These are phyloP conservation scores for Thinopyrum elongatum DNA, from an alignment of 176 grass and related monocot species.

Conservation along the genomic window DNA sequence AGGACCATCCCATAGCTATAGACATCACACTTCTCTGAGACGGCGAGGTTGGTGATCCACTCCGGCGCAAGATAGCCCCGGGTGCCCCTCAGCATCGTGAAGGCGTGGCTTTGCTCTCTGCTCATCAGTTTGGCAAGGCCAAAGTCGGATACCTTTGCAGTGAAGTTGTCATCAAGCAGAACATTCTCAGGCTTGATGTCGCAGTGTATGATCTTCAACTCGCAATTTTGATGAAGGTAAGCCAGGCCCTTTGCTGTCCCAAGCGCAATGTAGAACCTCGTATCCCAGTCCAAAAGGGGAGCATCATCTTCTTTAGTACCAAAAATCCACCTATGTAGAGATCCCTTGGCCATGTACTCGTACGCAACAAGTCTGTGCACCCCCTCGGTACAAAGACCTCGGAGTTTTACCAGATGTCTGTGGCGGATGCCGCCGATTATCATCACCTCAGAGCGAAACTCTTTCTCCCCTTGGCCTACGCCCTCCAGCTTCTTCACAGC, in stretches of 20 bases:
- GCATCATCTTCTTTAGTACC: not conserved
- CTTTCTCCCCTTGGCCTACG: slow-evolving; percentile 90
- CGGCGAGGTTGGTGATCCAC: slow-evolving; percentile 60
- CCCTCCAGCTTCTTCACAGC: slow-evolving; percentile 90
- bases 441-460: slow-evolving; percentile 73
- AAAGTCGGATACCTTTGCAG: slow-evolving; percentile 32
- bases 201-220: slow-evolving; percentile 78
- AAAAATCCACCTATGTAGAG: slow-evolving; percentile 83
- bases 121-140: slow-evolving; percentile 77
- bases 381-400: slow-evolving; percentile 63
- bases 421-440: slow-evolving; percentile 89
- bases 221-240: slow-evolving; percentile 84
- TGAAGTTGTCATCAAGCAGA: slow-evolving; percentile 68
- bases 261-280: slow-evolving; percentile 60
- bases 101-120: slow-evolving; percentile 89
- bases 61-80: slow-evolving; percentile 41
- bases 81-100: slow-evolving; percentile 76
- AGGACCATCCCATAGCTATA: slow-evolving; percentile 53
- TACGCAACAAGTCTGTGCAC: slow-evolving; percentile 74
- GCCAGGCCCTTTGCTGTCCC: slow-evolving; percentile 37
- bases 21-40: slow-evolving; percentile 75
- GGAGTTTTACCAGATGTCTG: slow-evolving; percentile 82
- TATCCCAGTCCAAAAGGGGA: slow-evolving; percentile 60
- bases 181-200: slow-evolving; percentile 96
- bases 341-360: slow-evolving; percentile 81